Percentiles rank a stretch among this genome's conserved stretches.
Conservation (phyloP, 495 filamentous ascomycete species). For the Sabuloglossum arenarium region DNA sequence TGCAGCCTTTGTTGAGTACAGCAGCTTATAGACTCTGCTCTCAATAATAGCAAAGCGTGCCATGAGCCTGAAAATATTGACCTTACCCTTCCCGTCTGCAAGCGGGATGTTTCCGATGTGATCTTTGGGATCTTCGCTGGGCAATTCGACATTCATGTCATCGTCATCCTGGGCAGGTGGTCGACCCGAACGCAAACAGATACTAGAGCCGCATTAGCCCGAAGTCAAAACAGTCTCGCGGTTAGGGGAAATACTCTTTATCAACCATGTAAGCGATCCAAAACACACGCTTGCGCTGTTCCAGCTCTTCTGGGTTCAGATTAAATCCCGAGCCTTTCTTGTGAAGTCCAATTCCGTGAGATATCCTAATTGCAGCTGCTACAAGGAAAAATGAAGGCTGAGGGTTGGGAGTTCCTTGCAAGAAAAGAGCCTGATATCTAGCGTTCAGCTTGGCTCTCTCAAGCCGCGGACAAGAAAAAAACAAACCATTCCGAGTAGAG, state of each 20-base stretch:
- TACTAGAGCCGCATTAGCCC: constrained; percentile 17
- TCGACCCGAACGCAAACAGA: constrained; percentile 79
- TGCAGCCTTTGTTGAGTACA: constrained; percentile 83
- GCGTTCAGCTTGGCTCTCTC: constrained; percentile 4
- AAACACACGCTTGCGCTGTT: constrained; percentile 90
- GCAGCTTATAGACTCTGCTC: constrained; percentile 78
- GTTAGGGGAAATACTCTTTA: constrained; percentile 40
- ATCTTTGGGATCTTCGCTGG: constrained; percentile 74
- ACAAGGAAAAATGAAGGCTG: constrained; percentile 89
- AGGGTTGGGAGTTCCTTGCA: constrained; percentile 92
- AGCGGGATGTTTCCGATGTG: constrained; percentile 86
- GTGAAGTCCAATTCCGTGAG: constrained; percentile 88
- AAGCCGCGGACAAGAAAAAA: neutral
- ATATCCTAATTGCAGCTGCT: constrained; percentile 75
- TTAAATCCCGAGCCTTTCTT: constrained; percentile 83
- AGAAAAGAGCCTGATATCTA: constrained; percentile 48
- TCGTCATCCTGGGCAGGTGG: constrained; percentile 93
- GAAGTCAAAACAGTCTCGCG: neutral
- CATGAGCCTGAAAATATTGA: constrained; percentile 84
- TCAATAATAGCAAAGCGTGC: constrained; percentile 81
- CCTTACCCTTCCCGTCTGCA: constrained; percentile 73
- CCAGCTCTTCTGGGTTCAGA: constrained; percentile 72
- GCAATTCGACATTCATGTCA: constrained; percentile 94
- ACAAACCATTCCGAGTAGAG: constrained; percentile 71
- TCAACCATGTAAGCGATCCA: constrained; percentile 97